Percentiles rank a stretch among this genome's conserved stretches.
These are phyloP conservation scores for Petunia secreta DNA, from an alignment of 257 asterid genomes.

Conservation along the genomic window DNA sequence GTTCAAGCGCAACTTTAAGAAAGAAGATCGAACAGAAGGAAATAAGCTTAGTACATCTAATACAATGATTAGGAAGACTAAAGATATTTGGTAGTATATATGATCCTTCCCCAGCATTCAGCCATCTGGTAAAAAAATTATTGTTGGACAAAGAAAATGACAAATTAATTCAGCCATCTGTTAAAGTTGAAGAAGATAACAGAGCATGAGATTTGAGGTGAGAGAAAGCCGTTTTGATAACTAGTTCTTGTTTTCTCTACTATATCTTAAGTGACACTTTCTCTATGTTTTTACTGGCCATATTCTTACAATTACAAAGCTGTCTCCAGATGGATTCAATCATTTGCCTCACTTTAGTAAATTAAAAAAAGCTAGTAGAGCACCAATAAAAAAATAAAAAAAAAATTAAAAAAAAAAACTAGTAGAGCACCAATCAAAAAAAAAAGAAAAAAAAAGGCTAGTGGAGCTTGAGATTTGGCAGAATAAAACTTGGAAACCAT, in stretches of 20 bases:
- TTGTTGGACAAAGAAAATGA: too few relatives aligned
- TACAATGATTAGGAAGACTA: not conserved
- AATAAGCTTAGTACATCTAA: conserved; percentile 15
- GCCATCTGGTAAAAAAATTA: too few relatives aligned
- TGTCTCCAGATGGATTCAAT: not conserved
- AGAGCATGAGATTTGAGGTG: not conserved
- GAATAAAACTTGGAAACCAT: not conserved
- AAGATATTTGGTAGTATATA: not conserved
- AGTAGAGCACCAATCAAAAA: not conserved
- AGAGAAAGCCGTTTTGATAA: not conserved
- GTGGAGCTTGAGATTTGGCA: conserved; percentile 9
- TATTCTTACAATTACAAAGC: not conserved
- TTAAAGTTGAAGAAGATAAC: not conserved
- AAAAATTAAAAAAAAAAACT: not conserved
- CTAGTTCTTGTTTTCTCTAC: conserved; percentile 2
- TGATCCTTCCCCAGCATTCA: not conserved
- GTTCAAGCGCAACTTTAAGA: conserved; percentile 1
- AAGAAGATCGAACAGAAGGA: conserved; percentile 5
- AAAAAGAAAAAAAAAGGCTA: not conserved
- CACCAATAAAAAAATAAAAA: too few relatives aligned
- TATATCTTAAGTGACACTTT: not conserved
- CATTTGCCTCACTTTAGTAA: not conserved
- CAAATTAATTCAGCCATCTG: not conserved
- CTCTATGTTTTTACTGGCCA: not conserved
- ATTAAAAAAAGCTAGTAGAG: not conserved